Evolutionary conservation across 2,329 filamentous ascomycete species (phyloP), one percentile per base, ranked within the genome.

Genomic region (Blastomyces percursus): DNA sequence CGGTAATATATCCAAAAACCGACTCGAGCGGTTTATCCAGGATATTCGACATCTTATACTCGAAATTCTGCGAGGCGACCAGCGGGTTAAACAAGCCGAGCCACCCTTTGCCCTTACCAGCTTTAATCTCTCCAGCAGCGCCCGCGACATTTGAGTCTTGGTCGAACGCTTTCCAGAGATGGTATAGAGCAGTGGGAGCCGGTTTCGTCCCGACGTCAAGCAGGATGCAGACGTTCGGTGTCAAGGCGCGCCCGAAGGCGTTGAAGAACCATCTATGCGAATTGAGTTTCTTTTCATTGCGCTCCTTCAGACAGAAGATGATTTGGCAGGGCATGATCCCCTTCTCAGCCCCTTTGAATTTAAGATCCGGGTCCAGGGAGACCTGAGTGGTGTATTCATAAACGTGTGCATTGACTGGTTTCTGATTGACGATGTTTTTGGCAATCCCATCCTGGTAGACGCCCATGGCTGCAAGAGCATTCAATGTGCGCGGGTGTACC

Each of bases 41-140:
- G 70, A 99, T 99, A 70, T 99, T 99, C 50, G 91, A 96, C 91
- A 99, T 96, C 77, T 99, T 99, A 81, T 99, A 99, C 79, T 99
- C 94, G 68, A 99, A 99, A 74, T 99, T 99, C 71, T 99, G 94
- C 55, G 91, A 96, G 0, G 94, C 94, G 19, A 99, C 93, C 6
- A 99, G 81, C 0, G 94, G 94, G 70, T 99, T 99, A 55, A 99
- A 79, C 19, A 99, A 81, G 66, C 93, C 91, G 5, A 86, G 79
- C 71, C 91, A 92, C 30, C 84, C 86, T 67, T 87, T 90, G 8
- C 94, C 94, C 74, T 96, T 96, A 77, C 96, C 96, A 0, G 94
- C 94, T 73, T 93, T 96, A 76, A 99, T 99, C 75, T 99, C 94
- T 67, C 94, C 94, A 66, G 94, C 96, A 32, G 94, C 94, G 58